Percentiles rank a stretch among this genome's conserved stretches.
phyloP scores from a whole-genome alignment of 352 stramenopile species.

The Saprolegnia parasitica region DNA sequence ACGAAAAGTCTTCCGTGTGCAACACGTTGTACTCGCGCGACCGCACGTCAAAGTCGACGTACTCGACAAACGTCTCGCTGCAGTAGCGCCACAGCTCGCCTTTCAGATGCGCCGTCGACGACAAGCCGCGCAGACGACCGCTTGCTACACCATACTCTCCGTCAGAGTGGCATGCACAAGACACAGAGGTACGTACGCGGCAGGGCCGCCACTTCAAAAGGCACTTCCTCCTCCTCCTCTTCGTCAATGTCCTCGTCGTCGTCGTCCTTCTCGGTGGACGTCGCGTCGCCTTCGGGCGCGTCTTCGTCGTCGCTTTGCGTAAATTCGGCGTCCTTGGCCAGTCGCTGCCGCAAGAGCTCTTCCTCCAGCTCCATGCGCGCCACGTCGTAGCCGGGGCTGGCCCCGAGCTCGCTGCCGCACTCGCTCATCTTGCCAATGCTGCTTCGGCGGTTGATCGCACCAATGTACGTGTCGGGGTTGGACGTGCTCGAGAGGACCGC shows the following conservation, averaged over 20 bases:
- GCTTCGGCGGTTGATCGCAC: constrained; percentile 24
- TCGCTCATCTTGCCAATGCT: constrained; percentile 40
- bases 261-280: constrained; percentile 34
- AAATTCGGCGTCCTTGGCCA: constrained; percentile 39
- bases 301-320: constrained; percentile 5
- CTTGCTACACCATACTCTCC: constrained; percentile 5
- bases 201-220: constrained; percentile 29
- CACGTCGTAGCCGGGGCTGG: constrained; percentile 48
- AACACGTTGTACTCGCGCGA: constrained; percentile 75
- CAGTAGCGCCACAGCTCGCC: constrained; percentile 82
- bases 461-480: constrained; percentile 15
- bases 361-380: constrained; percentile 73
- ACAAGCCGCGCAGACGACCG: constrained; percentile 2
- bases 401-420: constrained; percentile 33
- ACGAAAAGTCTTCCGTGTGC: constrained; percentile 85
- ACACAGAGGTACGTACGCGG: neutral
- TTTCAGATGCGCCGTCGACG: constrained; percentile 27
- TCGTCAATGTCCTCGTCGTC: constrained; percentile 61
- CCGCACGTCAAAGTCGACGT: constrained; percentile 82
- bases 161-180: neutral
- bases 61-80: constrained; percentile 68
- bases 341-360: constrained; percentile 53
- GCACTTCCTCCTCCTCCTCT: constrained; percentile 37
- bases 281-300: constrained; percentile 33
- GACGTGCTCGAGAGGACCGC: constrained; percentile 38